Base-by-base conservation (phyloP, 2,329 filamentous ascomycete species). In the Lachnellula suecica region DNA sequence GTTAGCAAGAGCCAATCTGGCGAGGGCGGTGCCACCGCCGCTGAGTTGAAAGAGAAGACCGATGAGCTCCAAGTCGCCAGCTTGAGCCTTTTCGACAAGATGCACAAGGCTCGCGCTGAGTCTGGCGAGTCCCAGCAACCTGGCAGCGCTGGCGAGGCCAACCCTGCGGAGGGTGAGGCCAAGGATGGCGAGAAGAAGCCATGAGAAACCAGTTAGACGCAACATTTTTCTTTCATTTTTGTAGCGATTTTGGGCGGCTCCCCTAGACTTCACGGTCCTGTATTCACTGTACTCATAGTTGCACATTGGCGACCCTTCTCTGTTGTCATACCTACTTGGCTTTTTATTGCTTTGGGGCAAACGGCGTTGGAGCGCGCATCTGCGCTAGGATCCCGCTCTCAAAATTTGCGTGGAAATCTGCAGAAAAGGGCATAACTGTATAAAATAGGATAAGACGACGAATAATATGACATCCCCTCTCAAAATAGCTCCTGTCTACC, bases 11-110 rank as follows among this genome's bases (percentile, higher is more conserved):
- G 84, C 82, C 93, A 97, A 80, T 84, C 90, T 67, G 93, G 93
- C 60, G 94, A 99, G 80, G 85, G 87, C 68, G 84, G 79, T 58
- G 84, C 89, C 68, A 95, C 91, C 56, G 89, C 92, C 47, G 89
- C 89, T 61, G 89, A 97, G 76, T 87, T 99, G 75, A 97, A 97
- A 89, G 85, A 90, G 79, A 97, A 97, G 90, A 95, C 90, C 67
- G 94, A 97, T 63, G 93, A 97, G 76, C 89, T 99, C 70, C 94
- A 97, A 80, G 89, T 88, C 72, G 90, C 93, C 64, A 93, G 88
- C 75, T 81, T 99, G 77, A 96, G 89, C 78, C 86, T 97, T 69
- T 97, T 99, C 74, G 94, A 97, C 81, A 97, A 97, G 88, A 96
- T 99, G 90, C 93, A 99, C 89, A 95, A 96, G 83, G 91, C 93